These are phyloP conservation scores for Solanum verrucosum DNA, from an alignment of 257 asterid genomes.

Conservation along the genomic window DNA sequence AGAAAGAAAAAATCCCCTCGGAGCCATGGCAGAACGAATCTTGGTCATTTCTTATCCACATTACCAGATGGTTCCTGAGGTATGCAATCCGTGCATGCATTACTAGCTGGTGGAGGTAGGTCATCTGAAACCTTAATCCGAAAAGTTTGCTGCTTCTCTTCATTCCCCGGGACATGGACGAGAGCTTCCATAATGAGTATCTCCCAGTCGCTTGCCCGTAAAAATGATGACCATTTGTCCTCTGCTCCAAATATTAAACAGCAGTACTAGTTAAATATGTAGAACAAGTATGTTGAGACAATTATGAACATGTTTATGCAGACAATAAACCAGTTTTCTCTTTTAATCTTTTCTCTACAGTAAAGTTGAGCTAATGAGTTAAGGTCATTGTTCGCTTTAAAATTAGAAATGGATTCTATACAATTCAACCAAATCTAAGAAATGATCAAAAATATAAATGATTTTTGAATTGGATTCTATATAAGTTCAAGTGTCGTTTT, in stretches of 20 bases:
- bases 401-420: not conserved
- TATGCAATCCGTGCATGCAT: conserved; percentile 30
- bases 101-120: conserved; percentile 30
- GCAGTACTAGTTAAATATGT: not conserved
- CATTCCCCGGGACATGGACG: conserved; percentile 65
- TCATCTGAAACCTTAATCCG: conserved; percentile 54
- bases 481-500: not conserved
- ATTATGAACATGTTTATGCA: not conserved
- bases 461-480: not conserved
- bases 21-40: conserved; percentile 11
- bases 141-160: conserved; percentile 59
- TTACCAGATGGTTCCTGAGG: conserved; percentile 30
- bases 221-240: conserved; percentile 42
- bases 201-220: conserved; percentile 74
- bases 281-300: not conserved
- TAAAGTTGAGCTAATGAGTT: not conserved
- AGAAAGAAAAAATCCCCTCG: not conserved
- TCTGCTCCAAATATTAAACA: conserved; percentile 31
- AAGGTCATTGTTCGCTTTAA: not conserved
- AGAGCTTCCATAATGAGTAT: conserved; percentile 90
- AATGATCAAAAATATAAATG: not conserved
- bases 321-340: not conserved
- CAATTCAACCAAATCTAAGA: not conserved
- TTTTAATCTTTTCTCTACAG: not conserved
- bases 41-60: conserved; percentile 21